Conservation (phyloP, 371 early-diverging fungal species). For the Mortierella sp. region DNA sequence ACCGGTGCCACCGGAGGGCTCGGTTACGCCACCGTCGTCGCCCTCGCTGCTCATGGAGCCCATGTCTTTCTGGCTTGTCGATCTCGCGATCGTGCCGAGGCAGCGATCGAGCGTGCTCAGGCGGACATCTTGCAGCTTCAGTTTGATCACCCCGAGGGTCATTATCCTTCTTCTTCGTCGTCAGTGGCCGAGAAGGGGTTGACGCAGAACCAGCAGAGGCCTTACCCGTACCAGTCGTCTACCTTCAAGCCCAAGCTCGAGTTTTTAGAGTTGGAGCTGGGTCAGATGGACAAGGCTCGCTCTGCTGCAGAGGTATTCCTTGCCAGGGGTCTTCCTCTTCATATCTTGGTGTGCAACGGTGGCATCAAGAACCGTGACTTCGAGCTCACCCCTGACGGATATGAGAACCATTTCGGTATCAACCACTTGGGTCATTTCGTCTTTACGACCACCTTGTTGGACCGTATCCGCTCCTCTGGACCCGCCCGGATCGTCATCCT, state of each 20-base stretch:
- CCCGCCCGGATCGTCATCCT: conserved; percentile 69
- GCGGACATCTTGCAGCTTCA: conserved; percentile 65
- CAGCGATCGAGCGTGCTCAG: conserved; percentile 68
- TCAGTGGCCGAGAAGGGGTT: not conserved
- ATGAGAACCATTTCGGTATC: conserved; percentile 64
- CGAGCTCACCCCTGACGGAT: conserved; percentile 73
- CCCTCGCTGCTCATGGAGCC: conserved; percentile 74
- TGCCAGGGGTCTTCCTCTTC: conserved; percentile 61
- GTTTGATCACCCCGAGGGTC: conserved; percentile 22
- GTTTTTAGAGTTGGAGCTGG: conserved; percentile 70
- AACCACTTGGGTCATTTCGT: conserved; percentile 67
- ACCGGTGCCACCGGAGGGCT: conserved; percentile 83
- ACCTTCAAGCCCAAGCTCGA: conserved; percentile 57
- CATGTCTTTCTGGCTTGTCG: conserved; percentile 76
- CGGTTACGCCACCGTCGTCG: conserved; percentile 70
- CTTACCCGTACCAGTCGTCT: not conserved
- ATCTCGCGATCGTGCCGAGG: conserved; percentile 61
- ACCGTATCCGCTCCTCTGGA: conserved; percentile 63
- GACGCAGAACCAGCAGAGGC: not conserved
- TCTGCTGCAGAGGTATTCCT: conserved; percentile 68
- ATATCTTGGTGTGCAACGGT: conserved; percentile 76
- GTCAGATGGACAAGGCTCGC: conserved; percentile 64
- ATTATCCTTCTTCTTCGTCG: not conserved
- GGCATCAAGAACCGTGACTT: conserved; percentile 79
- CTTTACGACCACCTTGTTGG: conserved; percentile 75